Base-by-base conservation (phyloP, 2,329 filamentous ascomycete species). In the Knoxdaviesia proteae region DNA sequence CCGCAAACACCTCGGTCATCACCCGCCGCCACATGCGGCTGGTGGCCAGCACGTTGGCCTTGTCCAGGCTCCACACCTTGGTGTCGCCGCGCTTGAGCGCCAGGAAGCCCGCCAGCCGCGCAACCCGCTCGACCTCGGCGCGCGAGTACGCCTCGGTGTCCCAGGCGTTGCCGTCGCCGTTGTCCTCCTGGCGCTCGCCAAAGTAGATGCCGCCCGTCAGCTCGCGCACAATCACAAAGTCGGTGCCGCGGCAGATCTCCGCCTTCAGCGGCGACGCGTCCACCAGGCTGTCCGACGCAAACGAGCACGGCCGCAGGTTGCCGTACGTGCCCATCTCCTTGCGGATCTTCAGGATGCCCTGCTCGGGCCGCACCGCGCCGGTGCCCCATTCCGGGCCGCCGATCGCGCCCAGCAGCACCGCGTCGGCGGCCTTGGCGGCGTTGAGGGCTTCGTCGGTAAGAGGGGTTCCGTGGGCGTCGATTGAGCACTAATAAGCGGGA, bases 371-470 rank as follows among this genome's bases (percentile, higher is more conserved):
- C 48, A 94, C 80, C 45, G 76, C 63, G 50, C 83, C 84, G 33
- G 84, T 90, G 47, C 87, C 87, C 84, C 87, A 96, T 84, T 94
- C 61, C 9, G 90, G 88, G n/a, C 88, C 88, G 51, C 88, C 88
- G 54, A 96, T 92, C 51, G 88, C 84, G 51, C 87, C 88, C 43
- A 96, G 77, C 46, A 96, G 77, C 46, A 96, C 80, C 36, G 87
- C 88, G 60, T 94, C 81, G 49, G 87, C 86, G 42, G 71, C 67
- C 61, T 92, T 87, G 50, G 84, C 86, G 34, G 84, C 86, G 9
- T 65, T 64, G 52, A 96, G 80, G 47, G 86, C 84, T 53, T 80
- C 75, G 52, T 90, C 77, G 42, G 86, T 93, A 47, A 96, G 67
- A 32, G 88, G 77, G 32, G 65, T 71, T 52, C 84, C 83, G 54